Evolutionary conservation across 2,329 filamentous ascomycete genomes (phyloP), one percentile per base, ranked within the genome.

Genomic region (Colletotrichum plurivorum): DNA sequence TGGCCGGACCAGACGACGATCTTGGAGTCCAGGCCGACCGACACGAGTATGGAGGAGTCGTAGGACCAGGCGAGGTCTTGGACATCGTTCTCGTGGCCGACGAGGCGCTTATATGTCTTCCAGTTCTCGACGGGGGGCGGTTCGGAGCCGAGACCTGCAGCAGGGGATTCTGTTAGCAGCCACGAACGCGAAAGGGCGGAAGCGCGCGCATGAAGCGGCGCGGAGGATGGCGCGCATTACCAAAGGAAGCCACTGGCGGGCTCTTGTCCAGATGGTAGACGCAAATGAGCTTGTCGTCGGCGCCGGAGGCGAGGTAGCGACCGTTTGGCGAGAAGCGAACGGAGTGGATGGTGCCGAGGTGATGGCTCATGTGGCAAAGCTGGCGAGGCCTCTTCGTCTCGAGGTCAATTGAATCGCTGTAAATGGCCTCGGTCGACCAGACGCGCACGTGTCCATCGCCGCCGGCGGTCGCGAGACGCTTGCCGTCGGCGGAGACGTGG

Each of bases 281-380:
- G 81, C 96, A 98, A 73, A 99, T 97, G 77, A 99, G 95, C 85
- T 98, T 98, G 84, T 99, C 96, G 82, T 99, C 96, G 75, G 97
- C 97, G 67, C 96, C 96, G 12, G 95, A 98, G 41, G 97, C 97
- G 60, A 99, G 89, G 79, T 98, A 99, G 78, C 94, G 94, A 66
- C 94, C 94, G 77, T 97, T 98, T 31, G 94, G 92, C 10, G 96
- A 98, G 84, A 98, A 99, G 73, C 97, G 93, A 72, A 99, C 96
- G 0, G 95, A 94, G 81, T 98, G 95, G 71, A 98, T 98, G 18
- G 95, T 98, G 74, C 95, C 96, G 4, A 97, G 95, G 80, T 99
- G 96, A 78, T 98, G 95, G 88, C 94, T 98, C 90, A 99, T 96
- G 76, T 97, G 95, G 74, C 95, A 97, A 76, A 99, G 90, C 85